Evolutionary conservation across 2,329 filamentous ascomycete genomes (phyloP).

Genomic region (Diplodia mutila): DNA sequence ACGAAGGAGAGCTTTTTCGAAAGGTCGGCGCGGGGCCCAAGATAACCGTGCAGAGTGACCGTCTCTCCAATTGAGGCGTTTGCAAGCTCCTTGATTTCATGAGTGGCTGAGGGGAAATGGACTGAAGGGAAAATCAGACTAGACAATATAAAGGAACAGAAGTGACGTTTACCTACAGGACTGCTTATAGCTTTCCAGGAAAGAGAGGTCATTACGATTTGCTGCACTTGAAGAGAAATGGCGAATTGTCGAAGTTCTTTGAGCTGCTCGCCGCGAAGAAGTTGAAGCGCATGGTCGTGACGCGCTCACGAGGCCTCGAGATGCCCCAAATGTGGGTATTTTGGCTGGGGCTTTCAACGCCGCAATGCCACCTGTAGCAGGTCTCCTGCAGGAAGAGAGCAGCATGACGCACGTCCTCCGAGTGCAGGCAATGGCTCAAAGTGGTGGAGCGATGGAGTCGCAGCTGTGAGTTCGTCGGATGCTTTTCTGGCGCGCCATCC

Average conservation of each 20-base stretch:
- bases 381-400: background rate
- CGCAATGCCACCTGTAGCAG: background rate
- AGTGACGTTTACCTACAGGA: constrained; percentile 42
- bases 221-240: background rate
- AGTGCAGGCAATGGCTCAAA: background rate
- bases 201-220: background rate
- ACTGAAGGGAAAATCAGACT: constrained; percentile 39
- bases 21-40: constrained; percentile 69
- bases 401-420: background rate
- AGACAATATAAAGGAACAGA: constrained; percentile 27
- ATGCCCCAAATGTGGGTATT: background rate
- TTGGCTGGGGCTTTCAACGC: background rate
- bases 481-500: constrained; percentile 24
- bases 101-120: constrained; percentile 50
- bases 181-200: constrained; percentile 51
- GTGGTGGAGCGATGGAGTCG: background rate
- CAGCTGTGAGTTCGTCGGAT: background rate
- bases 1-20: constrained; percentile 74
- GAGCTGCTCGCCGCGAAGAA: background rate
- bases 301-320: background rate
- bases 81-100: constrained; percentile 38
- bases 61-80: constrained; percentile 37
- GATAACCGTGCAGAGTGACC: constrained; percentile 70
- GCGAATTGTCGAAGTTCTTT: background rate
- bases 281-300: background rate